Base-by-base conservation (phyloP, 331 rosid species). In the Ulmus americana region DNA sequence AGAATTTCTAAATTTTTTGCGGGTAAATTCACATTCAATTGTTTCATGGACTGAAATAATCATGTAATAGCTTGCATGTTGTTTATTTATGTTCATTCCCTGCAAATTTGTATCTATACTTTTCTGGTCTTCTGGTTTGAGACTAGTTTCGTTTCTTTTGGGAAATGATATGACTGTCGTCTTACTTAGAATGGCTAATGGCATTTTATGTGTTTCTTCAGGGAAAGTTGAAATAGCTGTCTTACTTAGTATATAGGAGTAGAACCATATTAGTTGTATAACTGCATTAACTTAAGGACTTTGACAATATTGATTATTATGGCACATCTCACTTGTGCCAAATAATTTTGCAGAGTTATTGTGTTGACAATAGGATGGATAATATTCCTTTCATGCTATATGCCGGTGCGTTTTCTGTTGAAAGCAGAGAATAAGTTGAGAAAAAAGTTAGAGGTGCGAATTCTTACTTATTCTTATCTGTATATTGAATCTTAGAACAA, bases 341-440 rank as follows among this genome's bases (percentile, higher is more conserved):
- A 61, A 53, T 74, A 35, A 72, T 59, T 62, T 5, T 83, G 78
- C 95, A 92, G 98, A 91, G 95, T 82, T 76, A 62, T 92, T 16
- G 85, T 80, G 64, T 79, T 92, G 86, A 79, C 98, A 6, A 63
- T 92, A 14, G 97, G 97, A 68, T 92, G 98, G 97, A 87, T 89
- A 60, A 79, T 92, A 62, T 89, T 92, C 85, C 97, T 92, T 63
- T 87, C 91, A 1, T 70, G 88, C 13, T 92, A 85, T 83, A 84
- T 85, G 70, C 95, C 95, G 0, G 98, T 87, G 74, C 91, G 87
- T 81, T 59, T 74, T 10, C 73, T 92, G 20, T 71, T 92, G 79
- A 89, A 85, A 74, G 91, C 83, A 61, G 77, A 85, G 12, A 91
- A 85, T 63, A 86, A 79, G 67, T 72, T 85, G 80, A 86, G 95